Conservation (phyloP, 23 red algal species). For the Gracilaria domingensis region DNA sequence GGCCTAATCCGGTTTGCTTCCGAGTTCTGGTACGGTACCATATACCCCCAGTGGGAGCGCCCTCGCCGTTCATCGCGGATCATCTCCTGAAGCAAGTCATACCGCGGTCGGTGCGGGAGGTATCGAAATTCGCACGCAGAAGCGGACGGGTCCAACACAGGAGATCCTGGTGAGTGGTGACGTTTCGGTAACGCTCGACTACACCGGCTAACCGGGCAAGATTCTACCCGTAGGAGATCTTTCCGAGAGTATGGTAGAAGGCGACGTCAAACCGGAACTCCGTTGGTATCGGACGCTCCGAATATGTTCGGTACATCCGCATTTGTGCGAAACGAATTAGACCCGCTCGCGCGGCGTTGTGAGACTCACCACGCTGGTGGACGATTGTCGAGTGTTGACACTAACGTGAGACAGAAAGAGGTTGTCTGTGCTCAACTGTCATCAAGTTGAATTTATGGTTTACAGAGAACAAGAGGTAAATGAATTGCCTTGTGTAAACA, state of each 20-base stretch:
- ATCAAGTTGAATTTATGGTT: too few species aligned
- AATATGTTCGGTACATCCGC: background rate
- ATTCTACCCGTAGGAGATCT: background rate
- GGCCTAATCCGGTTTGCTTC: conserved; percentile 6
- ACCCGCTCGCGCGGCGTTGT: background rate
- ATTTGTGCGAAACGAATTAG: background rate
- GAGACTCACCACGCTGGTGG: conserved; percentile 5
- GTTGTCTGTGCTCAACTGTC: too few species aligned
- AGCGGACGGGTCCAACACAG: conserved; percentile 30
- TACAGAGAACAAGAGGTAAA: too few species aligned
- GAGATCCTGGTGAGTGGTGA: background rate
- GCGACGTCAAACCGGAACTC: conserved; percentile 8
- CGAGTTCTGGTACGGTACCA: conserved; percentile 17
- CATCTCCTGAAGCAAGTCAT: background rate
- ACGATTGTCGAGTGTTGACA: too few species aligned
- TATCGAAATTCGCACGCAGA: conserved; percentile 30
- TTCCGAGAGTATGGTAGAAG: conserved; percentile 6
- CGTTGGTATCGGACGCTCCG: conserved; percentile 3
- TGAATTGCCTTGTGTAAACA: too few species aligned
- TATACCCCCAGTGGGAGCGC: conserved; percentile 5
- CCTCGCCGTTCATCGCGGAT: background rate
- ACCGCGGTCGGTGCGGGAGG: background rate
- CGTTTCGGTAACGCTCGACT: background rate
- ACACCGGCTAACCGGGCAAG: background rate
- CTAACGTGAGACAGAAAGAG: too few species aligned